Base-by-base conservation (phyloP, 306 rosid species). In the Senna tora region DNA sequence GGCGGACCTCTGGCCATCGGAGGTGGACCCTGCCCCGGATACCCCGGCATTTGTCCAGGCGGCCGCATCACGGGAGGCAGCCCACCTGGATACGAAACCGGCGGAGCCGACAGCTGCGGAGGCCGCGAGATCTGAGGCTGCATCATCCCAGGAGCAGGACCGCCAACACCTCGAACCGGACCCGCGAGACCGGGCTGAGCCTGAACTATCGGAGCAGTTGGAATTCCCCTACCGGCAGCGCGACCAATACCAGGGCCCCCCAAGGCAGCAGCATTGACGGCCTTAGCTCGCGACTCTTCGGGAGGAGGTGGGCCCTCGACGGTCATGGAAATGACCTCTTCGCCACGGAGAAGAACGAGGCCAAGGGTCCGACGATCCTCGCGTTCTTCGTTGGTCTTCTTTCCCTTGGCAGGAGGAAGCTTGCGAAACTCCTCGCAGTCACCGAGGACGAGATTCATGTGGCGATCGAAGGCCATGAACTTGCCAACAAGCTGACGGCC, bases 391-490 rank as follows among this genome's bases (percentile, higher is more conserved):
- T 82, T 21, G 5, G 69, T 36, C 67, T 90, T 92, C 73, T 90
- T 88, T 0, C 98, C 98, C 50, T 93, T 93, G 0, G 85, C 84
- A 0, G 98, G 98, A 0, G 98, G 97, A 32, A 93, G 90, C 82
- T 93, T 93, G 15, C 98, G 96, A 63, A 93, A 93, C 89, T 90
- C 98, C 39, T 93, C 98, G 67, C 98, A 93, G 75, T 93, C 98
- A 13, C 97, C 98, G 79, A 93, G 83, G 32, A 93, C 97, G 47
- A 90, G 96, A 72, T 93, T 92, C 98, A 90, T 92, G 83, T 92
- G 98, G 72, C 98, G 98, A 66, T 92, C 98, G 88, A 90, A 90
- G 53, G 98, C 98, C 98, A 92, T 92, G 83, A 92, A 92, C 69
- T 92, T 92, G 9, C 98, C 97, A 3, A 93, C 97, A 3, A 90